A percentile compares a stretch with the other conserved stretches of the same genome.
phyloP scores from a whole-genome alignment of 305 asterid species.

The Plantago lanceolata region DNA sequence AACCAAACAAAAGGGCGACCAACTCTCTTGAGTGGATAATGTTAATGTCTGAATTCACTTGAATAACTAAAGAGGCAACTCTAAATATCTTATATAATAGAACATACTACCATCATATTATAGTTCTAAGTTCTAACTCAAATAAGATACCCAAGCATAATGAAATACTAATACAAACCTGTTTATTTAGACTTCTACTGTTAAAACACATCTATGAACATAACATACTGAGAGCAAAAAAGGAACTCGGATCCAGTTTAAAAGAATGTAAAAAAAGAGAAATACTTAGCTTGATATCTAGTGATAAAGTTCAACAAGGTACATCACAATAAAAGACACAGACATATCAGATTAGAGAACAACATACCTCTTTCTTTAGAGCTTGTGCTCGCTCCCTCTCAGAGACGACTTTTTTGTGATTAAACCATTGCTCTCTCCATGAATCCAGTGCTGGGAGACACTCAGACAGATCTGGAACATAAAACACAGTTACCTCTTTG shows the following conservation, averaged over 20 bases:
- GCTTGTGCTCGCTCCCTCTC: slow-evolving; percentile 60
- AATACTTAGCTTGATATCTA: slow-evolving; percentile 1
- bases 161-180: no score
- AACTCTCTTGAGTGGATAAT: no score
- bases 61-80: no score
- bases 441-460: slow-evolving; percentile 82
- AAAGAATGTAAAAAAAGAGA: not conserved
- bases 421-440: slow-evolving; percentile 86
- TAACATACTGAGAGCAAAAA: not conserved
- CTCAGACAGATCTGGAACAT: slow-evolving; percentile 80
- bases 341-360: slow-evolving; percentile 13
- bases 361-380: slow-evolving; percentile 61
- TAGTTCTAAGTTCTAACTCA: no score
- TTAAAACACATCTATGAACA: not conserved
- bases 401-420: slow-evolving; percentile 56
- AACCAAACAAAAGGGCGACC: no score
- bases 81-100: no score
- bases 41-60: no score
- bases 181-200: no score
- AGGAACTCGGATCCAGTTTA: not conserved
- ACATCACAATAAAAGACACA: slow-evolving; percentile 17
- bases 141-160: no score
- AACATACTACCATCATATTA: no score
- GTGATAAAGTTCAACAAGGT: slow-evolving; percentile 9
- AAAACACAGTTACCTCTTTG: slow-evolving; percentile 84